Evolutionary conservation across 306 rosid species (phyloP).

Genomic region (Pterocarpus macrocarpus): DNA sequence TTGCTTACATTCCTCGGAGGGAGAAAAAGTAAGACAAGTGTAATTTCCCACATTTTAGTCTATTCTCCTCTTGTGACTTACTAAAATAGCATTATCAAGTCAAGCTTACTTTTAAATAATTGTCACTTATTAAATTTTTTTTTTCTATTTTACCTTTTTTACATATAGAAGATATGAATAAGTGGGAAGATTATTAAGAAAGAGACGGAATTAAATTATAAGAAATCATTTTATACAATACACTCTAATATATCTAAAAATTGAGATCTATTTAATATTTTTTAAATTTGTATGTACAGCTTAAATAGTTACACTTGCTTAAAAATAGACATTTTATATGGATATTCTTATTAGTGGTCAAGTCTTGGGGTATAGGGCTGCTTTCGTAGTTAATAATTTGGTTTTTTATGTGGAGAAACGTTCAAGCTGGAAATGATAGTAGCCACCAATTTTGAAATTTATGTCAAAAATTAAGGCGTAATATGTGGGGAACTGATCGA

Average conservation of each 20-base stretch:
- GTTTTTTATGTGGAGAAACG: not conserved
- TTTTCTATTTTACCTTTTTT: no score
- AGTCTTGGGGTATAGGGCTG: no score
- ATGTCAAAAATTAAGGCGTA: not conserved
- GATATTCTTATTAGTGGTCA: not conserved
- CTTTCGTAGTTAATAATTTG: no score
- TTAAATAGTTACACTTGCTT: no score
- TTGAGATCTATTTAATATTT: no score
- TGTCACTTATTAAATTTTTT: no score
- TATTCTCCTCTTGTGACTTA: not conserved
- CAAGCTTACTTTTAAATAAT: not conserved
- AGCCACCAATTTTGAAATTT: slow-evolving; percentile 38
- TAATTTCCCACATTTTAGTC: not conserved
- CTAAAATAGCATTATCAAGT: not conserved
- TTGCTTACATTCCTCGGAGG: not conserved
- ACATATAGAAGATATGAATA: no score
- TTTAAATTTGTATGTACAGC: no score
- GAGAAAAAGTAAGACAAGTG: not conserved
- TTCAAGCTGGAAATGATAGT: not conserved
- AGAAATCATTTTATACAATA: no score
- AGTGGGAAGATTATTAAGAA: no score
- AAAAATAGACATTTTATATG: not conserved
- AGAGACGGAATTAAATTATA: no score
- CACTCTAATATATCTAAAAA: no score
- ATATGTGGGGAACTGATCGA: not conserved